Percentiles rank a stretch among this genome's conserved stretches.
These are phyloP conservation scores for Malania oleifera DNA, from an alignment of 164 flowering plant genomes.

Conservation along the genomic window DNA sequence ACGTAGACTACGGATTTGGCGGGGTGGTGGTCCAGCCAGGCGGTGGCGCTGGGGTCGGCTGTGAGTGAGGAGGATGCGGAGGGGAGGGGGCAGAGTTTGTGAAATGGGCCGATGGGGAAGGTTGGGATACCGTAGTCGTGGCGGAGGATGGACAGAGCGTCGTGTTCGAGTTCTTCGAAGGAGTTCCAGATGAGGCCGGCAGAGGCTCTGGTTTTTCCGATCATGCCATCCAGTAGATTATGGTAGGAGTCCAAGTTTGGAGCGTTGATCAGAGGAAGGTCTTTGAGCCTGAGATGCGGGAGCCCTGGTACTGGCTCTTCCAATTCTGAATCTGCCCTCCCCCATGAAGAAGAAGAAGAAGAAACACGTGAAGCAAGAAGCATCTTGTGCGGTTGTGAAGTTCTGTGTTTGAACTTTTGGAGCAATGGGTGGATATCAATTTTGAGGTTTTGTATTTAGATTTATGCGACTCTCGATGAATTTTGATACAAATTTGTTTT, in stretches of 20 bases:
- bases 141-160: constrained; percentile 8
- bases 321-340: constrained; percentile 25
- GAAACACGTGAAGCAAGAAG: too few species aligned
- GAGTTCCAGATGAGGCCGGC: constrained; percentile 42
- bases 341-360: too few species aligned
- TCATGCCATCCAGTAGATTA: neutral
- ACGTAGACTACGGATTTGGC: constrained; percentile 27
- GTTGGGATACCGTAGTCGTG: constrained; percentile 14
- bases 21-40: constrained; percentile 27
- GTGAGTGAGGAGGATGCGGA: constrained; percentile 16
- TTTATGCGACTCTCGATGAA: too few species aligned
- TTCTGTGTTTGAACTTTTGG: too few species aligned
- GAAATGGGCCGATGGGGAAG: constrained; percentile 35
- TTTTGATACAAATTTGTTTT: too few species aligned
- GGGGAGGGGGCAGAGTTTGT: constrained; percentile 15
- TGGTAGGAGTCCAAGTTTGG: neutral
- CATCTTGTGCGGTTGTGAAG: too few species aligned
- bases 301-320: constrained; percentile 27
- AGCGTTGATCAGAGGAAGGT: constrained; percentile 15
- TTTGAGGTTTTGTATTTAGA: too few species aligned
- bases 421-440: too few species aligned
- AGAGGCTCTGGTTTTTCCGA: constrained; percentile 9
- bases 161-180: constrained; percentile 35
- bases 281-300: constrained; percentile 32
- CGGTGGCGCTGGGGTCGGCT: constrained; percentile 16